Percentiles rank a stretch among this genome's conserved stretches.
These are phyloP conservation scores for Lepraria neglecta DNA, from an alignment of 495 filamentous ascomycete genomes.

Conservation along the genomic window DNA sequence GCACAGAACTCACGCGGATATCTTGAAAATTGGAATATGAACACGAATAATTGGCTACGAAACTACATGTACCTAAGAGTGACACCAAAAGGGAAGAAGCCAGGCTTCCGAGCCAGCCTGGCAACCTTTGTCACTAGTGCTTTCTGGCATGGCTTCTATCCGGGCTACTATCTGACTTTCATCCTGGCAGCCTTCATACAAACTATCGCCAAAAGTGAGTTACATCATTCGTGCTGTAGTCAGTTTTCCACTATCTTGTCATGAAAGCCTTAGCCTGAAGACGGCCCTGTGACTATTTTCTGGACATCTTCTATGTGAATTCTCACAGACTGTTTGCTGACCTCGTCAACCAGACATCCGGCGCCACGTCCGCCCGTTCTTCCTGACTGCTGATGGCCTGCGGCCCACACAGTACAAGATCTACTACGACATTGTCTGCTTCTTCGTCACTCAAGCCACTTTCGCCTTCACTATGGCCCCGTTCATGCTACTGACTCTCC, in stretches of 20 bases:
- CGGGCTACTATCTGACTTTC: slow-evolving; percentile 91
- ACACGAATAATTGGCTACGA: slow-evolving; percentile 93
- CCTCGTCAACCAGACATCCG: slow-evolving; percentile 59
- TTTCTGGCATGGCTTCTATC: slow-evolving; percentile 97
- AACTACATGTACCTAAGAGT: slow-evolving; percentile 96
- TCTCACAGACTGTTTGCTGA: not conserved
- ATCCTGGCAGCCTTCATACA: slow-evolving; percentile 84
- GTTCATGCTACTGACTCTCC: slow-evolving; percentile 72
- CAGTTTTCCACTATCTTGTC: not conserved
- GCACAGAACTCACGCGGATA: slow-evolving; percentile 89
- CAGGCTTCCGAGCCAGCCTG: slow-evolving; percentile 89
- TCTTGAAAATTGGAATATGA: slow-evolving; percentile 93
- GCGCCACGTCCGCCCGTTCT: slow-evolving; percentile 86
- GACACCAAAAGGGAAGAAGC: slow-evolving; percentile 91
- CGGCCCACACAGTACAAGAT: slow-evolving; percentile 62
- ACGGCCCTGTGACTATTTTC: too few species aligned
- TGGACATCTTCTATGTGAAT: too few species aligned
- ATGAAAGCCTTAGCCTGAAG: not conserved
- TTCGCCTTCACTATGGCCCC: slow-evolving; percentile 77
- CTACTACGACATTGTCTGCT: slow-evolving; percentile 81
- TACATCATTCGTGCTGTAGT: not conserved
- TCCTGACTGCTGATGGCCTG: slow-evolving; percentile 67
- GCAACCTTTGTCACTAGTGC: slow-evolving; percentile 91
- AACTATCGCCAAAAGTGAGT: slow-evolving; percentile 85
- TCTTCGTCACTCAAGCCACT: slow-evolving; percentile 70